Percentiles rank a stretch among this genome's conserved stretches.
Conservation (phyloP, 495 filamentous ascomycete species). For the Xylaria intraflava region DNA sequence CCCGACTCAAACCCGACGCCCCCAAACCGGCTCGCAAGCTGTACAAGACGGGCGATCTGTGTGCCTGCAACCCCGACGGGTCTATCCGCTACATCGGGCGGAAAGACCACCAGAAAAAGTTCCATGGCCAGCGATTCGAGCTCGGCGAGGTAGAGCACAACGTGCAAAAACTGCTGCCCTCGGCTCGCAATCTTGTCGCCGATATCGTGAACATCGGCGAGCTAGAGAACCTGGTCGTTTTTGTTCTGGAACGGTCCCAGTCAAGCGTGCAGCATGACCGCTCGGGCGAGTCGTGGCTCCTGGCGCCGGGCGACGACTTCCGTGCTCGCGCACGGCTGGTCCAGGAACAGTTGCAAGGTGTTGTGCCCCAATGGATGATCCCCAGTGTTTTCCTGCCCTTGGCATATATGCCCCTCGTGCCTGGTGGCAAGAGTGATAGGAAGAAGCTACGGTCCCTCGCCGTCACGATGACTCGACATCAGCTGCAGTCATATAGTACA, state of each 20-base stretch:
- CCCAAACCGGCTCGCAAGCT: conserved; percentile 13
- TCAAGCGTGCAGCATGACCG: not conserved
- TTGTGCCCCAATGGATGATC: conserved; percentile 1
- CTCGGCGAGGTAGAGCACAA: conserved; percentile 17
- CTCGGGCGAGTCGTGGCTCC: not conserved
- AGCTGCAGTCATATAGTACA: not conserved
- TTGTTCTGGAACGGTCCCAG: not conserved
- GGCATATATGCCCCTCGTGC: conserved; percentile 39
- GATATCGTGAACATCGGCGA: not conserved
- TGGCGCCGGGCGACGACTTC: not conserved
- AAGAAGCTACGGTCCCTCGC: conserved; percentile 13
- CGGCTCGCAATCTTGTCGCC: not conserved
- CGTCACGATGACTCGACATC: not conserved
- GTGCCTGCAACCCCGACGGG: conserved; percentile 46
- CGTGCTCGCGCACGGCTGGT: not conserved
- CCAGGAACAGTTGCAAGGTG: not conserved
- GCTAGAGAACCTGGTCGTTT: not conserved
- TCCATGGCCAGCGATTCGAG: conserved; percentile 22
- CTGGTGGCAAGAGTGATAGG: conserved; percentile 48
- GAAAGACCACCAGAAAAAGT: conserved; percentile 20
- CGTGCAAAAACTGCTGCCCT: conserved; percentile 29
- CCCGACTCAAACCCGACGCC: conserved; percentile 14
- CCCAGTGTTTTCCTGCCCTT: not conserved
- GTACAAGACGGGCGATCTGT: conserved; percentile 34
- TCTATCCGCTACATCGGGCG: conserved; percentile 28